Percentiles rank a stretch among this genome's conserved stretches.
These are phyloP conservation scores for Phytophthora constricta DNA, from an alignment of 352 stramenopile genomes.

Conservation along the genomic window DNA sequence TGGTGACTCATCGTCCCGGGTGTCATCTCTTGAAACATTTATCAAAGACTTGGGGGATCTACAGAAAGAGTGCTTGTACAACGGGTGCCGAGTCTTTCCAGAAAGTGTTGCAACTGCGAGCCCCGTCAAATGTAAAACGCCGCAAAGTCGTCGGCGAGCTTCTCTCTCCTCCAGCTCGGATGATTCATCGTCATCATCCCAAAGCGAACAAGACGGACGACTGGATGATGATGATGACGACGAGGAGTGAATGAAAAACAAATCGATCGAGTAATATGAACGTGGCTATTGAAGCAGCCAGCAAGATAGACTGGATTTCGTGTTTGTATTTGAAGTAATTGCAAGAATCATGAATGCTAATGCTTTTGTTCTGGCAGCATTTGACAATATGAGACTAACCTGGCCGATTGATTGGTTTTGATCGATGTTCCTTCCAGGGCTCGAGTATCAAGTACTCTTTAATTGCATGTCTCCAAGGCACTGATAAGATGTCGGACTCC, in stretches of 20 bases:
- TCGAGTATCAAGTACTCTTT: no score
- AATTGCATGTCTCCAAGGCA: no score
- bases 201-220: slow-evolving; percentile 37
- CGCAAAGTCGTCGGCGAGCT: slow-evolving; percentile 13
- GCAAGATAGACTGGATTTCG: no score
- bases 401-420: no score
- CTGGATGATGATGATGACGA: slow-evolving; percentile 44
- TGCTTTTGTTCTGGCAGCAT: no score
- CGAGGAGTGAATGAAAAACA: slow-evolving; percentile 26
- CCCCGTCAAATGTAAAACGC: slow-evolving; percentile 27
- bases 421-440: no score
- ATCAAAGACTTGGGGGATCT: slow-evolving; percentile 40
- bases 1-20: background rate
- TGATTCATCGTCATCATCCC: slow-evolving; percentile 43
- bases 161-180: slow-evolving; percentile 45
- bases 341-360: no score
- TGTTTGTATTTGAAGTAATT: no score
- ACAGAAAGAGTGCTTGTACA: slow-evolving; percentile 41
- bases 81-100: slow-evolving; percentile 50
- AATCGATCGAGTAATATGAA: background rate
- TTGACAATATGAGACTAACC: no score
- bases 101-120: slow-evolving; percentile 24
- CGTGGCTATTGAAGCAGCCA: no score
- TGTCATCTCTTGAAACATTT: slow-evolving; percentile 48
- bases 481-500: no score